phyloP scores from a whole-genome alignment of 176 grass and related monocot species.

The Juncus effusus region DNA sequence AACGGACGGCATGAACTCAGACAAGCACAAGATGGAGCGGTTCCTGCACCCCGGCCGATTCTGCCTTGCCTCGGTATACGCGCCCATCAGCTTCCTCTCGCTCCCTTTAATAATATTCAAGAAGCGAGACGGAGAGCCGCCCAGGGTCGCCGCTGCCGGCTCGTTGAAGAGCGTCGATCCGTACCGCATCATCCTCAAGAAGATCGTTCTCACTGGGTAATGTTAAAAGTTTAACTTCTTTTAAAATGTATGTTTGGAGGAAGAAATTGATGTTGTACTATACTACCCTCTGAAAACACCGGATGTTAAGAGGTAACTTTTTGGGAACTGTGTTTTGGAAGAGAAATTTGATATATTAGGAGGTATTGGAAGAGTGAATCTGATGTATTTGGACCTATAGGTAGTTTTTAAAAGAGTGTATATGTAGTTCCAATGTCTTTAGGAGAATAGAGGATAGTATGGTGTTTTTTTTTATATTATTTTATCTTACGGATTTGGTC shows the following conservation, averaged over 20 bases:
- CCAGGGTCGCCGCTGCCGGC: slow-evolving; percentile 64
- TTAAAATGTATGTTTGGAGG: not conserved
- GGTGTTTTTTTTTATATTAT: not conserved
- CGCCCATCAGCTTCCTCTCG: slow-evolving; percentile 69
- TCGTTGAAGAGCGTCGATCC: slow-evolving; percentile 79
- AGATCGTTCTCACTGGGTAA: slow-evolving; percentile 95
- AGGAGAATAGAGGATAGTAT: not conserved
- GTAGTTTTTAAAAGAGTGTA: too few species aligned
- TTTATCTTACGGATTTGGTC: slow-evolving; percentile 1
- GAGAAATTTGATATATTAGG: too few species aligned
- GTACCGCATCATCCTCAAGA: slow-evolving; percentile 82
- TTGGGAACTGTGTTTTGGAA: not conserved
- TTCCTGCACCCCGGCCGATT: slow-evolving; percentile 92
- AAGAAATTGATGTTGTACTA: too few species aligned
- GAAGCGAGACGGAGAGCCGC: slow-evolving; percentile 53
- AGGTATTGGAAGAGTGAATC: too few species aligned
- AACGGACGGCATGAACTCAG: slow-evolving; percentile 76
- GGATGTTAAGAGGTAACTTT: not conserved
- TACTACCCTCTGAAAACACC: too few species aligned
- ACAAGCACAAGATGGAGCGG: slow-evolving; percentile 98
- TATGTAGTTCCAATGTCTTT: too few species aligned
- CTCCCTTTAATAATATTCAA: slow-evolving; percentile 77
- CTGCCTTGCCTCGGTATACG: slow-evolving; percentile 82
- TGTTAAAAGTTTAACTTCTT: slow-evolving; percentile 16
- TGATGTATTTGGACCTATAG: too few species aligned